Evolutionary conservation across 2,329 filamentous ascomycete species (phyloP), one percentile per base, ranked within the genome.

Genomic region (Colletotrichum brevisporum): DNA sequence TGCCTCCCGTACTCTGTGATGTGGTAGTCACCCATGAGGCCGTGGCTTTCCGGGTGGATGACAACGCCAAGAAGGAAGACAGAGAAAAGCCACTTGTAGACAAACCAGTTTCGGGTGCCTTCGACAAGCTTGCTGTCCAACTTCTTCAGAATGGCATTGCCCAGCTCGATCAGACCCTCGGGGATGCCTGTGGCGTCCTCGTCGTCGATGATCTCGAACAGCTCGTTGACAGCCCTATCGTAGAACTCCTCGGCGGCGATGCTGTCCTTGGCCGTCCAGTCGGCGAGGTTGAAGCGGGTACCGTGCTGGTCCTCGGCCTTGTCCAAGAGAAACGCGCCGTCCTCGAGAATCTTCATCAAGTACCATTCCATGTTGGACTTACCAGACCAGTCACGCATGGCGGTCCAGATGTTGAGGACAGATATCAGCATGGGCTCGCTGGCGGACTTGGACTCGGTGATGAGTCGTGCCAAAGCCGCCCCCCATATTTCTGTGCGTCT

Each of bases 51-150:
- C 12, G 96, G 96, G 75, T 96, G 93, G 55, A 94, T 93, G 75
- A 98, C 89, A 61, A 94, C 91, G 74, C 93, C 92, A 54, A 94
- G 87, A 43, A 98, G 84, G 80, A 96, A 98, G 59, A 92, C 91
- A 71, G 94, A 92, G 78, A 98, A 97, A 71, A 98, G 91, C 90
- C 95, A 99, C 77, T 95, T 92, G 75, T 92, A 93, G 71, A 98
- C 91, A 73, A 98, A 88, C 84, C 95, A 97, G 74, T 90, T 90
- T 71, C 94, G 90, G 47, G 94, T 94, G 73, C 89, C 90, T 73
- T 92, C 91, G 71, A 93, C 90, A 72, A 89, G 89, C 73, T 92
- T 91, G 72, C 86, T 86, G 72, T 93, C 90, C 69, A 97, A 84
- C 75, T 94, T 94, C 68, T 88, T 87, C 52, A 97, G 83, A 69